These are phyloP conservation scores for Sporormia fimetaria DNA, from an alignment of 495 filamentous ascomycete species.

Conservation along the genomic window DNA sequence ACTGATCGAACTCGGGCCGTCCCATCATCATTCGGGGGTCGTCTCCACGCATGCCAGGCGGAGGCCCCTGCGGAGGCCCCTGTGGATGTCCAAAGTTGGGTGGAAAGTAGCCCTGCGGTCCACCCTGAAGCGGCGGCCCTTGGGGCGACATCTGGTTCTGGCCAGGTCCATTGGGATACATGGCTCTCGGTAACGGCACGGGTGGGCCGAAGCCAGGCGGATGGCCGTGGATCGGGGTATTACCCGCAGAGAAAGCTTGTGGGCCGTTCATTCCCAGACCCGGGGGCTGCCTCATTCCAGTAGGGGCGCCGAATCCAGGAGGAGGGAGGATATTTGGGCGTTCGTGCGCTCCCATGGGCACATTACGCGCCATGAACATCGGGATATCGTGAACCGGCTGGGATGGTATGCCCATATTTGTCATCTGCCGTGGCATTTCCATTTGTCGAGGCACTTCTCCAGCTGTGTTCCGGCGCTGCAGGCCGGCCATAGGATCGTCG, in stretches of 20 bases:
- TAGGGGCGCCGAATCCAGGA: constrained; percentile 21
- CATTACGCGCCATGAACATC: constrained; percentile 9
- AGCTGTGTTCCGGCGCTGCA: constrained; percentile 22
- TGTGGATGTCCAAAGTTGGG: constrained; percentile 12
- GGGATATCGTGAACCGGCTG: constrained; percentile 21
- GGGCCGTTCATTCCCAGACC: constrained; percentile 19
- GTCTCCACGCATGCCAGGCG: constrained; percentile 12
- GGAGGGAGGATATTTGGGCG: constrained; percentile 25
- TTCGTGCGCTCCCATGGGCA: constrained; percentile 22
- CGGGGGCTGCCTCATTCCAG: constrained; percentile 19
- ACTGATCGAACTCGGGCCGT: constrained; percentile 16
- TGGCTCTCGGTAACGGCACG: constrained; percentile 11
- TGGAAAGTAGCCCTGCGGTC: constrained; percentile 23
- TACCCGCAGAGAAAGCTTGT: constrained; percentile 15
- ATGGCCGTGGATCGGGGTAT: constrained; percentile 21
- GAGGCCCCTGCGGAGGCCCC: no score
- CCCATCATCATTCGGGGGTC: constrained; percentile 25
- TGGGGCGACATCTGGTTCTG: constrained; percentile 11
- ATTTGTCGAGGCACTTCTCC: constrained; percentile 7
- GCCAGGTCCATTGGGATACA: constrained; percentile 7
- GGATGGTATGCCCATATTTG: constrained; percentile 27
- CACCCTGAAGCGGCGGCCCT: constrained; percentile 17
- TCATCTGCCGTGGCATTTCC: constrained; percentile 22
- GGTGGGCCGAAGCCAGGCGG: constrained; percentile 19
- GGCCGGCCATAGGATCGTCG: constrained; percentile 17